Evolutionary conservation across 163 green algal species (phyloP), one percentile per base, ranked within the genome.

Genomic region (Scenedesmus sp.): DNA sequence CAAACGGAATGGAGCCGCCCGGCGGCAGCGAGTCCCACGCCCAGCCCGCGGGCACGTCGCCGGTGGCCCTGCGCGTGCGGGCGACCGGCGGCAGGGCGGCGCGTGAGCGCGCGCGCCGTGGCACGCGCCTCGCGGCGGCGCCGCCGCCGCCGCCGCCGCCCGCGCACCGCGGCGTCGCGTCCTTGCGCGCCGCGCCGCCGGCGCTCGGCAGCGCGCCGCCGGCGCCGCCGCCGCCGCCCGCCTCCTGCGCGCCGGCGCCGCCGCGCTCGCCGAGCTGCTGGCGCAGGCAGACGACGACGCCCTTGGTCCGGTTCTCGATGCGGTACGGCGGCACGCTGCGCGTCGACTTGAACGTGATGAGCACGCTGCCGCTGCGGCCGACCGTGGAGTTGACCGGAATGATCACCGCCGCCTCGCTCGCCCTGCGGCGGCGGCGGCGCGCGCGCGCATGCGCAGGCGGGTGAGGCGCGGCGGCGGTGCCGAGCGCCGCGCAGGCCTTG

Each of bases 331-430:
- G 34, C 11, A 82, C 75, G 58, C 60, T 87, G 80, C 60, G 71
- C 47, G 84, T 78, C 81, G 86, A 90, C 87, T 97, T 97, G 71
- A 97, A 87, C 2, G 93, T 95, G 31, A 97, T 84, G 42, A 97
- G 88, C 62, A 96, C 88, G 0, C 76, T 83, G 45, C 92, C 90
- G 39, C 87, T 89, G 15, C 87, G 73, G 17, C 93, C 91, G 13
- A 97, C 93, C 2, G 91, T 96, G 60, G 91, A 92, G 83, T 93
- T 96, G 83, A 96, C 89, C 7, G 93, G 93, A 60, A 97, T 93
- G 82, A 97, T 97, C 47, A 96, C 87, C 83, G 88, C 90, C 10
- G 29, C 73, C 13, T 66, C 44, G 47, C 20, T 77, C 73, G 57
- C 15, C 48, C 36, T 60, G 57, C 65, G 29, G 83, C 48, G 39